phyloP scores from a whole-genome alignment of 2,329 filamentous ascomycete genomes.

The Calonectria pauciramosa region DNA sequence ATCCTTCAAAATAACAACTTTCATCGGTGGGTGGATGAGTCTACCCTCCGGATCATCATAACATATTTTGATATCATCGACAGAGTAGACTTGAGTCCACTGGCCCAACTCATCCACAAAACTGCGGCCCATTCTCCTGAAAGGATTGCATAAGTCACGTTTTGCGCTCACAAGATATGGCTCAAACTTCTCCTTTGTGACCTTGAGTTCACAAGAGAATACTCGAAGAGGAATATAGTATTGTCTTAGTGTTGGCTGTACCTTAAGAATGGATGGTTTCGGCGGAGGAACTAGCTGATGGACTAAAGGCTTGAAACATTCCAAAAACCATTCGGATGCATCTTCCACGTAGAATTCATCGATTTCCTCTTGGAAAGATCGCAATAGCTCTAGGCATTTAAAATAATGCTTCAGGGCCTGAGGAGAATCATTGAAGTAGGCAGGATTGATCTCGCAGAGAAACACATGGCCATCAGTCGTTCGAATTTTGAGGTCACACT shows the following conservation, averaged over 20 bases:
- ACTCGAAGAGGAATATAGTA: background rate
- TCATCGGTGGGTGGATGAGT: background rate
- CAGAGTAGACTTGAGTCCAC: background rate
- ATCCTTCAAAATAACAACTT: background rate
- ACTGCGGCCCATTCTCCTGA: background rate
- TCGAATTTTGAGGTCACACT: background rate
- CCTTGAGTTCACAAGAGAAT: background rate
- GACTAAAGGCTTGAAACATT: background rate
- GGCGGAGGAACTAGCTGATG: background rate
- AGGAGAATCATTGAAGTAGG: background rate
- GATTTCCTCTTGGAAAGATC: background rate
- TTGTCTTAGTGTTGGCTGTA: background rate
- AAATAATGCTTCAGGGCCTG: background rate
- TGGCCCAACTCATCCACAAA: background rate
- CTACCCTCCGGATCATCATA: background rate
- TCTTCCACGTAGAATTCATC: background rate
- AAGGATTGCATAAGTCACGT: background rate
- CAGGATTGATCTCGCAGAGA: background rate
- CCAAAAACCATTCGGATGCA: background rate
- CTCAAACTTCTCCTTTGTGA: background rate
- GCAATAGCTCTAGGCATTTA: background rate
- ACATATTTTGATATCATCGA: background rate
- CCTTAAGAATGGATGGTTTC: background rate
- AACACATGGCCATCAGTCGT: background rate
- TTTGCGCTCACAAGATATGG: background rate